Conservation (phyloP, 1,139 yeast genomes). For the Scheffersomyces insectosa region DNA sequence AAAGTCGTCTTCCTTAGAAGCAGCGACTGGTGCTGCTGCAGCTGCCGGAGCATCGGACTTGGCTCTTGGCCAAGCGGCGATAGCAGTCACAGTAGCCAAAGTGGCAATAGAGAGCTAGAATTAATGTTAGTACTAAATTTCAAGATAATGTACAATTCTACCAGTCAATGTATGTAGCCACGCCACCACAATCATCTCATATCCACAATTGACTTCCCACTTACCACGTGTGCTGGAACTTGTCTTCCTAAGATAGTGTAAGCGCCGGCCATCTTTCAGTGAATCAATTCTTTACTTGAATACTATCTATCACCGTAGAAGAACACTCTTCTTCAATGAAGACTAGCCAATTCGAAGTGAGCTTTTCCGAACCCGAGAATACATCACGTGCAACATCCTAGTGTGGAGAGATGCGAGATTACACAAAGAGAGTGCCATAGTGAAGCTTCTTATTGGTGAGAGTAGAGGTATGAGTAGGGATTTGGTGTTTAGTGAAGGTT, state of each 20-base stretch:
- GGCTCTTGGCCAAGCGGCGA: constrained; percentile 43
- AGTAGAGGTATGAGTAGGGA: too few relatives aligned
- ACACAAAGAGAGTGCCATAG: too few relatives aligned
- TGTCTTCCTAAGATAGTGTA: constrained; percentile 64
- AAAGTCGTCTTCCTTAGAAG: constrained; percentile 50
- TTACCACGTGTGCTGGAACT: constrained; percentile 64
- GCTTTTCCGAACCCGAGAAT: too few relatives aligned
- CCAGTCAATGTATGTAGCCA: constrained; percentile 1
- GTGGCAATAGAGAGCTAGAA: constrained; percentile 46
- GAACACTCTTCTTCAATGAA: too few relatives aligned
- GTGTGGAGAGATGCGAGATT: too few relatives aligned
- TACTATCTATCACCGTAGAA: background rate
- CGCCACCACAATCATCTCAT: background rate
- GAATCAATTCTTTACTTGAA: background rate
- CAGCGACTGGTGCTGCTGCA: constrained; percentile 28
- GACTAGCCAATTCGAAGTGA: too few relatives aligned
- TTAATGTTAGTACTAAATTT: background rate
- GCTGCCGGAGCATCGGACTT: constrained; percentile 29
- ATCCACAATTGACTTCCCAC: constrained; percentile 20
- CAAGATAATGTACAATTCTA: too few relatives aligned
- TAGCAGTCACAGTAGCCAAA: constrained; percentile 47
- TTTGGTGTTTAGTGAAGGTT: too few relatives aligned
- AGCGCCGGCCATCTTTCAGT: constrained; percentile 53
- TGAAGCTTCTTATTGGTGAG: too few relatives aligned
- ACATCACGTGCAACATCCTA: too few relatives aligned